Evolutionary conservation across 2,329 filamentous ascomycete genomes (phyloP).

Genomic region (Rugonectria rugulosa): DNA sequence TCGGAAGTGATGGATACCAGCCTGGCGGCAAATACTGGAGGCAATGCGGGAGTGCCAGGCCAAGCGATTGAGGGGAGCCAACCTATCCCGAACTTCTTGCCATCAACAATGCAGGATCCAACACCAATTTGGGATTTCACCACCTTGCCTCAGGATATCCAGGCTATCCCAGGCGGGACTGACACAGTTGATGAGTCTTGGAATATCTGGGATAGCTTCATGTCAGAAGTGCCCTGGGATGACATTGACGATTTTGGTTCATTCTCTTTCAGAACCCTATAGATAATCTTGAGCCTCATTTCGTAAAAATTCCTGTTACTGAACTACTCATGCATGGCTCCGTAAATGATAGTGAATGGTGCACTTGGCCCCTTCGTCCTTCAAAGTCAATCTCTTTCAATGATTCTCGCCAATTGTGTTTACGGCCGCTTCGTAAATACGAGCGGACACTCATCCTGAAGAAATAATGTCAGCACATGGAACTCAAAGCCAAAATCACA

Average conservation of each 20-base stretch:
- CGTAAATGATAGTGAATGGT: too few relatives aligned
- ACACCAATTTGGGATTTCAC: neutral
- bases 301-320: too few relatives aligned
- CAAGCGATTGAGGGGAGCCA: neutral
- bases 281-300: neutral
- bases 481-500: neutral
- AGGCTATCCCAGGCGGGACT: neutral
- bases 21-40: too few relatives aligned
- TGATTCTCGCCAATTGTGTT: too few relatives aligned
- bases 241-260: neutral
- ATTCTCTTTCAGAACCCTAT: neutral
- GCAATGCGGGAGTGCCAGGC: too few relatives aligned
- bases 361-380: too few relatives aligned
- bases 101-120: neutral
- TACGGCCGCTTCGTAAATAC: slow-evolving; percentile 43
- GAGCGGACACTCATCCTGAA: slow-evolving; percentile 48
- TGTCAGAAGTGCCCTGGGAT: slow-evolving; percentile 2
- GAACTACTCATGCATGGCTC: too few relatives aligned
- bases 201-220: slow-evolving; percentile 13
- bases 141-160: neutral
- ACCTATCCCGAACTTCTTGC: neutral
- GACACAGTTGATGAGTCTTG: neutral
- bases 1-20: neutral
- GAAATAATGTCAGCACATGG: neutral
- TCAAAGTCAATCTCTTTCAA: too few relatives aligned